Base-by-base conservation (phyloP, 108 stramenopile species). In the Cylindrotheca closterium region DNA sequence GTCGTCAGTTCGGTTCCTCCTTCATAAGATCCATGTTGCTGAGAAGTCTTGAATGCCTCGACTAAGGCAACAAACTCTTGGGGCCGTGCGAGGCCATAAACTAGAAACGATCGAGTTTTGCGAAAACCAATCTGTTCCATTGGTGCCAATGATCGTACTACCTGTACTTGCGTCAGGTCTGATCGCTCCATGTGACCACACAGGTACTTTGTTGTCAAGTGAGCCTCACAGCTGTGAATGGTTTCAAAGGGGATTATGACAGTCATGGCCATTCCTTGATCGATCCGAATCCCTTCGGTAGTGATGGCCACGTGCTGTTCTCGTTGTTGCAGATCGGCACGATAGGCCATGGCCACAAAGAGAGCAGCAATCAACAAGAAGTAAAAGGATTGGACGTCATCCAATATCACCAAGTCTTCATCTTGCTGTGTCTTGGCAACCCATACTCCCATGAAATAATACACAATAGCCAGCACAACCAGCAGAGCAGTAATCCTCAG, bases 41-140 rank as follows among this genome's bases (percentile, higher is more conserved):
- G 63, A 1, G 63, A 30, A 19, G 51, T 32, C 33, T 64, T 52
- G 51, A 64, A 53, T 30, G 63, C 63, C 30, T 30, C 3, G 7
- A 64, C 51, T 33, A 64, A 53, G 33, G 31, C 63, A 22, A 30
- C 63, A 64, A 64, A 64, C 25, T 52, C 63, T 53, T 64, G 51
- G 19, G 63, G 4, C 3, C 30, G 30, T 22, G 53, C 8, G 24
- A 64, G 30, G 2, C 63, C 63, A 34, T 53, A 52, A 0, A 64
- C 19, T 34, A 53, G 31, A 30, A 64, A 53, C 3, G 30, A 26
- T 18, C 30, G 48, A 0, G 63, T 64, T 24, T 52, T 64, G 27
- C 26, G 47, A 50, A 22, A 64, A 21, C 63, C 48, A 4, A 47
- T 15, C 53, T 64, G 51, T 34, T 64, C 63, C 30, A 53, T 34